Evolutionary conservation across 257 asterid genomes (phyloP).

Genomic region (Anisodus tanguticus): DNA sequence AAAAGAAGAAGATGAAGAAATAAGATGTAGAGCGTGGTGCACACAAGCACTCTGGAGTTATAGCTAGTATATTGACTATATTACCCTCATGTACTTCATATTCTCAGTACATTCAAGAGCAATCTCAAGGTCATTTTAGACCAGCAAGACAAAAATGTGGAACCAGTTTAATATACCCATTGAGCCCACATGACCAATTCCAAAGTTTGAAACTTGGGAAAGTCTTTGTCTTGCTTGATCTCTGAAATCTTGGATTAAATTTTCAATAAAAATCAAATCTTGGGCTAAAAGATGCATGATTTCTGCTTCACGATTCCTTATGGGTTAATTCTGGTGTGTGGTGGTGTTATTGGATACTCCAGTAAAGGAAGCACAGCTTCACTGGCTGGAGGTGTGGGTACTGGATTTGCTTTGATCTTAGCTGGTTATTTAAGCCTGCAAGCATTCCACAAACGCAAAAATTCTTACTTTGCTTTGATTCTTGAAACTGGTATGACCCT

Average conservation of each 20-base stretch:
- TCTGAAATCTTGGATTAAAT: slow-evolving; percentile 23
- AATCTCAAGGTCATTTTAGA: neutral
- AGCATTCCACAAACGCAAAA: slow-evolving; percentile 80
- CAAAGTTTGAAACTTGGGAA: neutral
- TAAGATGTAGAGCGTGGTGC: neutral
- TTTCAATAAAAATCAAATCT: slow-evolving; percentile 25
- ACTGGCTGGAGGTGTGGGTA: slow-evolving; percentile 79
- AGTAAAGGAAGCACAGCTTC: slow-evolving; percentile 86
- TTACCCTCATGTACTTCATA: neutral
- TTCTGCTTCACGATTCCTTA: slow-evolving; percentile 98
- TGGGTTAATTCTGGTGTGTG: slow-evolving; percentile 69
- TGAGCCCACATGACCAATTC: neutral
- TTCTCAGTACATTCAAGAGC: neutral
- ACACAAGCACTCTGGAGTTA: neutral
- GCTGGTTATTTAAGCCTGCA: slow-evolving; percentile 95
- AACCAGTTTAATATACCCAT: neutral
- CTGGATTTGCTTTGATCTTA: slow-evolving; percentile 72
- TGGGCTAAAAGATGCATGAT: slow-evolving; percentile 75
- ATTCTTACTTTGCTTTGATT: slow-evolving; percentile 70
- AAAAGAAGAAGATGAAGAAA: neutral
- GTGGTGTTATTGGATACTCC: slow-evolving; percentile 84
- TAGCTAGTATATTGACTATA: neutral
- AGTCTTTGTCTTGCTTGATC: slow-evolving; percentile 1
- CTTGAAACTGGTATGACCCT: slow-evolving; percentile 72
- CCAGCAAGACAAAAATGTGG: neutral